phyloP scores from a whole-genome alignment of 805 yeast genomes.

The Clavispora carvajalis region DNA sequence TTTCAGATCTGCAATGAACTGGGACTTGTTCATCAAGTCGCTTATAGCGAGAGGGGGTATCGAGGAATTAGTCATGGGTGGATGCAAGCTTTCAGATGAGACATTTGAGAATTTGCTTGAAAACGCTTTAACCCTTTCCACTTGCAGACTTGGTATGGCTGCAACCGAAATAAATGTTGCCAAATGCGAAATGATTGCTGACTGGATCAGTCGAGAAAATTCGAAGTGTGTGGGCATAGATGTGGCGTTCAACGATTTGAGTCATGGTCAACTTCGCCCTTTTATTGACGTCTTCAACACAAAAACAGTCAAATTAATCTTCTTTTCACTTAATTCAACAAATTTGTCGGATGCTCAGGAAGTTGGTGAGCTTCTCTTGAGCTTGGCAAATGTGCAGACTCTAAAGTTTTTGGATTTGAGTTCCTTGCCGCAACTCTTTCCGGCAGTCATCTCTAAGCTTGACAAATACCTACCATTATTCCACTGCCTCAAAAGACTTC shows the following conservation, averaged over 20 bases:
- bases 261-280: constrained; percentile 42
- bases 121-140: constrained; percentile 36
- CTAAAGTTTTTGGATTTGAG: constrained; percentile 50
- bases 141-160: constrained; percentile 51
- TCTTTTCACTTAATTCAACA: constrained; percentile 51
- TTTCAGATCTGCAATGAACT: constrained; percentile 45
- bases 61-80: constrained; percentile 54
- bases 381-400: constrained; percentile 33
- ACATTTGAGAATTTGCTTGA: constrained; percentile 38
- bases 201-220: constrained; percentile 42
- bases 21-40: constrained; percentile 45
- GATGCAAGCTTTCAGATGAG: constrained; percentile 44
- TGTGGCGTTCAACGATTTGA: constrained; percentile 49
- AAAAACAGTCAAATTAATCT: constrained; percentile 34
- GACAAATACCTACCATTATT: constrained; percentile 42
- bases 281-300: constrained; percentile 38
- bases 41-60: constrained; percentile 45
- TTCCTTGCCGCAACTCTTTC: constrained; percentile 48
- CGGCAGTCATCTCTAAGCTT: constrained; percentile 42
- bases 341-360: constrained; percentile 39
- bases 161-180: constrained; percentile 41
- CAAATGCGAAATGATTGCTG: constrained; percentile 39
- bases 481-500: constrained; percentile 44
- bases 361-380: constrained; percentile 28
- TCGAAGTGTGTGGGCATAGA: constrained; percentile 52